Evolutionary conservation across 2,329 filamentous ascomycete genomes (phyloP).

Genomic region (Penicillium palitans): DNA sequence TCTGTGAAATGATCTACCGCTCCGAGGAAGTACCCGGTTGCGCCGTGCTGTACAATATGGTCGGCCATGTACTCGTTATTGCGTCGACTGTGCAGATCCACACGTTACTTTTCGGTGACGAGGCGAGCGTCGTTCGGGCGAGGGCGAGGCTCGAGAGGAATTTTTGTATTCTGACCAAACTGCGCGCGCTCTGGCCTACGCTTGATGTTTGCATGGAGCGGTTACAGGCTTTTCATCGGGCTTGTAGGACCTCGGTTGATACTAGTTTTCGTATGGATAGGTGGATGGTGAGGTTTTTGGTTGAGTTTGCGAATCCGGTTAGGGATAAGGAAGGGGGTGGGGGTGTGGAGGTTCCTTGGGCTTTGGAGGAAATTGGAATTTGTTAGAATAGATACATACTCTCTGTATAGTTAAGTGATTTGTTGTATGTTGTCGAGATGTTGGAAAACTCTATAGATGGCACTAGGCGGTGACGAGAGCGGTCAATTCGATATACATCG

Average conservation of each 20-base stretch:
- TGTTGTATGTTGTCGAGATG: too few species aligned
- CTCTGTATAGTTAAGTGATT: too few species aligned
- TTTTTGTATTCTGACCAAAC: constrained; percentile 46
- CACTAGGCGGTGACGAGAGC: constrained; percentile 5
- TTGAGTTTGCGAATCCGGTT: constrained; percentile 21
- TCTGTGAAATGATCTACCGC: constrained; percentile 46
- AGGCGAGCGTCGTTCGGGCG: constrained; percentile 39
- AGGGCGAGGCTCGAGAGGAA: constrained; percentile 45
- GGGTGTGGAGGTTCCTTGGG: background rate
- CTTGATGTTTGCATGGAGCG: constrained; percentile 42
- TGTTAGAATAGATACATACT: background rate
- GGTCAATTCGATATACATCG: background rate
- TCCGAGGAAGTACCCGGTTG: constrained; percentile 40
- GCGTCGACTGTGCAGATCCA: constrained; percentile 51
- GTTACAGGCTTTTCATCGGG: constrained; percentile 46
- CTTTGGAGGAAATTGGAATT: constrained; percentile 2
- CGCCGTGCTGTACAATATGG: constrained; percentile 48
- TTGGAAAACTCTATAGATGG: background rate
- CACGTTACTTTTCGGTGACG: constrained; percentile 46
- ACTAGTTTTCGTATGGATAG: constrained; percentile 44
- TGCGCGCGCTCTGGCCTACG: constrained; percentile 47
- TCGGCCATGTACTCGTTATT: constrained; percentile 51
- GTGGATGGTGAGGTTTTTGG: constrained; percentile 45
- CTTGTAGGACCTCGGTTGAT: constrained; percentile 41
- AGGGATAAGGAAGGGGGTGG: constrained; percentile 1